A percentile compares a stretch with the other conserved stretches of the same genome.
Conservation (phyloP, 495 filamentous ascomycete genomes). For the Lasiosphaeria hispida region DNA sequence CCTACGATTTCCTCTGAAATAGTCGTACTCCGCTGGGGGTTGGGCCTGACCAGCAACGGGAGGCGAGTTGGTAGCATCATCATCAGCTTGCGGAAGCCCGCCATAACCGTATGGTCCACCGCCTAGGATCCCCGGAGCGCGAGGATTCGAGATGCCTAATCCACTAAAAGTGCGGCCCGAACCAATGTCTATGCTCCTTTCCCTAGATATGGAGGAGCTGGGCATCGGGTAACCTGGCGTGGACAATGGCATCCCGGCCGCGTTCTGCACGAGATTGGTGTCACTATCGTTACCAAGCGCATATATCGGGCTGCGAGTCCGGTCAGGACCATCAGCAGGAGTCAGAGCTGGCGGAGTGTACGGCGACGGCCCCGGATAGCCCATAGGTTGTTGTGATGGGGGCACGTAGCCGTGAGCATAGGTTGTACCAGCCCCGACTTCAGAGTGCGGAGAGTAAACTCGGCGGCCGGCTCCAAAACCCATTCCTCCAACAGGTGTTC, state of each 20-base stretch:
- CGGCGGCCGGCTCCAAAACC: slow-evolving; percentile 25
- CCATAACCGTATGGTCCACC: slow-evolving; percentile 54
- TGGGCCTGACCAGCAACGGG: slow-evolving; percentile 16
- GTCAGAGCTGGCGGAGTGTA: slow-evolving; percentile 15
- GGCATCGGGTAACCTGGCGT: slow-evolving; percentile 20
- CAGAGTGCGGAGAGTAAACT: slow-evolving; percentile 20
- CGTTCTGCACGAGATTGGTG: slow-evolving; percentile 42
- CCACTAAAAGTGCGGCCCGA: slow-evolving; percentile 13
- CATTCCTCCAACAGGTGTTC: slow-evolving; percentile 41
- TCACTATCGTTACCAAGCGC: slow-evolving; percentile 43
- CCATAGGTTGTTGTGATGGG: slow-evolving; percentile 14
- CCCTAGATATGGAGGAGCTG: slow-evolving; percentile 24
- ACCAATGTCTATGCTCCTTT: slow-evolving; percentile 32
- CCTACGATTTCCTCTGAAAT: slow-evolving; percentile 28
- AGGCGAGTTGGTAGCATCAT: slow-evolving; percentile 34
- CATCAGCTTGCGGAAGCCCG: slow-evolving; percentile 46
- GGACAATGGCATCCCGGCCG: slow-evolving; percentile 40
- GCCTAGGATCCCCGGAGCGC: slow-evolving; percentile 43
- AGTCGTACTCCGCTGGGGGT: slow-evolving; percentile 34
- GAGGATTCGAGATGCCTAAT: slow-evolving; percentile 22
- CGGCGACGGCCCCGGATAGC: slow-evolving; percentile 13
- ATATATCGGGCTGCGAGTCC: slow-evolving; percentile 40
- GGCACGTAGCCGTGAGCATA: slow-evolving; percentile 21
- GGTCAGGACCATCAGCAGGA: slow-evolving; percentile 15
- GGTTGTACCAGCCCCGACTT: slow-evolving; percentile 16